Evolutionary conservation across 129 eudicot genomes (phyloP).

Genomic region (Escallonia rubra): DNA sequence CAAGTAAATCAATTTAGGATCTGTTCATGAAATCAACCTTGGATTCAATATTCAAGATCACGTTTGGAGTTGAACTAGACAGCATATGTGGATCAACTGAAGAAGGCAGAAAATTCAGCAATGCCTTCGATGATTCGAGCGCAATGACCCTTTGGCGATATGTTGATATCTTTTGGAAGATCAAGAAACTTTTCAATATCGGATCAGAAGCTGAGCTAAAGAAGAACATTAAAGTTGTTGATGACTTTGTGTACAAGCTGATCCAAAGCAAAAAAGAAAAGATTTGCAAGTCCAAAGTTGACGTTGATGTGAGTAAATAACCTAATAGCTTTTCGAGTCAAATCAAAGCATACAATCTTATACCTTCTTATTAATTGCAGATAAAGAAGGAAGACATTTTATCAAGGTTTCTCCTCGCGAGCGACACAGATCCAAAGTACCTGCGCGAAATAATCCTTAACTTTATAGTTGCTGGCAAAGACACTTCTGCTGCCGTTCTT

Average conservation of each 20-base stretch:
- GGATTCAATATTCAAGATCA: conserved; percentile 72
- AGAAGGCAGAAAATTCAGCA: conserved; percentile 51
- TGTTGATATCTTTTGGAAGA: conserved; percentile 55
- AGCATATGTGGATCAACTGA: conserved; percentile 68
- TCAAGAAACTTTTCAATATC: conserved; percentile 46
- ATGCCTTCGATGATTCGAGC: conserved; percentile 67
- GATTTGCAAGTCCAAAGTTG: conserved; percentile 22
- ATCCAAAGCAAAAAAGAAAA: conserved; percentile 38
- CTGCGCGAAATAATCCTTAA: conserved; percentile 63
- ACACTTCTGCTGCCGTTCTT: conserved; percentile 57
- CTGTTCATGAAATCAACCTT: conserved; percentile 68
- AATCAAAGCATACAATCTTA: not conserved
- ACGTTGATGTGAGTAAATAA: conserved; percentile 32
- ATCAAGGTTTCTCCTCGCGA: conserved; percentile 61
- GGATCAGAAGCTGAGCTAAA: conserved; percentile 61
- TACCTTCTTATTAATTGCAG: conserved; percentile 15
- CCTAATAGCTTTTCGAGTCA: not conserved
- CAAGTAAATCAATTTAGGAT: conserved; percentile 30
- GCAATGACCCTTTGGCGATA: conserved; percentile 37
- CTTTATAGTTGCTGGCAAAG: conserved; percentile 76
- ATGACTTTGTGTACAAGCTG: conserved; percentile 61
- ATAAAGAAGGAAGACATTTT: conserved; percentile 60
- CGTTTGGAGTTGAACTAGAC: conserved; percentile 60
- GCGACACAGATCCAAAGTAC: conserved; percentile 52
- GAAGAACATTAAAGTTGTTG: conserved; percentile 37